A percentile compares a stretch with the other conserved stretches of the same genome.
Conservation (phyloP, 257 asterid genomes). For the Solanum gandarillasii region DNA sequence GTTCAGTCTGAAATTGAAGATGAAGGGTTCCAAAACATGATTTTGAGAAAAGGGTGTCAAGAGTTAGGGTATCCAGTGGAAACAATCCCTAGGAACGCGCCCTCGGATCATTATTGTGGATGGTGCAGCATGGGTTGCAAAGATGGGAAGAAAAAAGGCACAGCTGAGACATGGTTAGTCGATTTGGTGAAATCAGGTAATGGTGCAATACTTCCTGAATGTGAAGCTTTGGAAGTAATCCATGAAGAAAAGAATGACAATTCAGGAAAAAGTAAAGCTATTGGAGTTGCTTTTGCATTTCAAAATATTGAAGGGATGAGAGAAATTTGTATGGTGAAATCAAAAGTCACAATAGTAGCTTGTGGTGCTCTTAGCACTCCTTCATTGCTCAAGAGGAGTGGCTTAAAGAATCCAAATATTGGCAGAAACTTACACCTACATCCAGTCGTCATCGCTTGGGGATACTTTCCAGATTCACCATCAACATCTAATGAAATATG, state of each 20-base stretch:
- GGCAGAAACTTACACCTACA: slow-evolving; percentile 68
- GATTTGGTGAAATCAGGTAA: slow-evolving; percentile 63
- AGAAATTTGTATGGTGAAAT: slow-evolving; percentile 40
- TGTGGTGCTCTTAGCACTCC: slow-evolving; percentile 83
- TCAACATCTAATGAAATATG: slow-evolving; percentile 11
- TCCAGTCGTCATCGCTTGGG: slow-evolving; percentile 79
- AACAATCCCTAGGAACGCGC: slow-evolving; percentile 49
- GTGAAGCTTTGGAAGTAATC: slow-evolving; percentile 45
- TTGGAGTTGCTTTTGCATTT: slow-evolving; percentile 47
- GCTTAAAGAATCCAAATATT: slow-evolving; percentile 57
- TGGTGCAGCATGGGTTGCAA: slow-evolving; percentile 79
- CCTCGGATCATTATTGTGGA: slow-evolving; percentile 69
- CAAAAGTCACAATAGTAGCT: slow-evolving; percentile 44
- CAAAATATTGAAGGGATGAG: slow-evolving; percentile 13
- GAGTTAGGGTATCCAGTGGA: slow-evolving; percentile 48
- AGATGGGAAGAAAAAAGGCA: slow-evolving; percentile 64
- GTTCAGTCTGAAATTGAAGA: slow-evolving; percentile 34
- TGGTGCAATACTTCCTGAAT: slow-evolving; percentile 51
- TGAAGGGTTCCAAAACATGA: slow-evolving; percentile 58
- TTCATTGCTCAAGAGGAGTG: slow-evolving; percentile 39
- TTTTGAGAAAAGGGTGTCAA: slow-evolving; percentile 73
- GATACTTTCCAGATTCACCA: slow-evolving; percentile 38
- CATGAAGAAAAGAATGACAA: slow-evolving; percentile 1
- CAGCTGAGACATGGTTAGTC: slow-evolving; percentile 65
- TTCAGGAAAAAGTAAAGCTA: slow-evolving; percentile 16